phyloP scores from a whole-genome alignment of 208 protist genomes.

The Eutreptiella sp. region DNA sequence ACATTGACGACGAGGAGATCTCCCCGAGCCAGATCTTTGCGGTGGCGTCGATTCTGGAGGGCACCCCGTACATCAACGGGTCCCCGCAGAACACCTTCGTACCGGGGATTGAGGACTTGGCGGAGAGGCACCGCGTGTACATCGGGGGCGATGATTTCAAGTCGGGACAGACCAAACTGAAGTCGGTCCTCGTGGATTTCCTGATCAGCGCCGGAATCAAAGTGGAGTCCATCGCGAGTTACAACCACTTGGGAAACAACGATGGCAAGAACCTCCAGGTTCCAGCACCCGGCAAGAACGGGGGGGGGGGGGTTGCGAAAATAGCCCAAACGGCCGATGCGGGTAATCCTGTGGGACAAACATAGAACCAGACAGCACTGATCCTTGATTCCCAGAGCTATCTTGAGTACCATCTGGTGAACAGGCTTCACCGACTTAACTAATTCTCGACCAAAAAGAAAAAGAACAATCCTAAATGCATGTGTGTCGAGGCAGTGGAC shows the following conservation, averaged over 20 bases:
- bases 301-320: too few species aligned
- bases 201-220: conserved; percentile 92
- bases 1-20: conserved; percentile 75
- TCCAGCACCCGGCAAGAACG: too few species aligned
- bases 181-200: conserved; percentile 96
- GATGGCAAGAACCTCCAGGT: conserved; percentile 98
- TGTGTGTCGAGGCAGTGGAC: too few species aligned
- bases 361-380: too few species aligned
- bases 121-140: conserved; percentile 69
- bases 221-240: conserved; percentile 72
- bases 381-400: too few species aligned
- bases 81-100: conserved; percentile 98
- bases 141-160: conserved; percentile 99
- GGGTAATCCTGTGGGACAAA: too few species aligned
- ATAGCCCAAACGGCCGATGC: too few species aligned
- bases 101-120: conserved; percentile 85
- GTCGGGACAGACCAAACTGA: conserved; percentile 99
- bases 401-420: too few species aligned
- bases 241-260: conserved; percentile 99
- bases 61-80: conserved; percentile 95
- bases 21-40: conserved; percentile 93
- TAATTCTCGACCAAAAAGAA: too few species aligned
- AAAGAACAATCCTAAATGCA: too few species aligned
- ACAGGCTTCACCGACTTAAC: too few species aligned
- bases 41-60: conserved; percentile 92